A percentile compares a stretch with the other conserved stretches of the same genome.
These are phyloP conservation scores for Colletotrichum tropicicola DNA, from an alignment of 2,329 filamentous ascomycete genomes.

Conservation along the genomic window DNA sequence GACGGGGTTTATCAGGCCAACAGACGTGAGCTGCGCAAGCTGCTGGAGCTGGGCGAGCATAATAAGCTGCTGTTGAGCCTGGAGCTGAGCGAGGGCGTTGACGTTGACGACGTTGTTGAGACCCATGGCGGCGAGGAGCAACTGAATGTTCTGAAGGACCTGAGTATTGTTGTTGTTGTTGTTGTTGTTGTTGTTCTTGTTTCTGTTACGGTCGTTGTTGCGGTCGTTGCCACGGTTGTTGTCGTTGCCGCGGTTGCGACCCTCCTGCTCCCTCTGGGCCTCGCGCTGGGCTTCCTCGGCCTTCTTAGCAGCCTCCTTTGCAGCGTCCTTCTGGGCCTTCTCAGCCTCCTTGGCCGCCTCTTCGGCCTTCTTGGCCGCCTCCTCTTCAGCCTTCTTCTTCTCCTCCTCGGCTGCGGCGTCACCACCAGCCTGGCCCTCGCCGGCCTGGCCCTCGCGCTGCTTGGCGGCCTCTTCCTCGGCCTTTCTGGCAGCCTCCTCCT, in stretches of 20 bases:
- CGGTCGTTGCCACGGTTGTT: conserved; percentile 35
- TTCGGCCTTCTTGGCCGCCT: neutral
- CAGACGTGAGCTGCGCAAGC: conserved; percentile 35
- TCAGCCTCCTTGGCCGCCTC: conserved; percentile 1
- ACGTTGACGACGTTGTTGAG: conserved; percentile 37
- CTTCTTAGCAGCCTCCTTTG: conserved; percentile 21
- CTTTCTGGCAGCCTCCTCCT: conserved; percentile 11
- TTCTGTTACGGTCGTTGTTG: conserved; percentile 33
- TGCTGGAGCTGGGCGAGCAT: conserved; percentile 38
- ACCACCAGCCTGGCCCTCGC: neutral
- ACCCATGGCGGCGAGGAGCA: conserved; percentile 39
- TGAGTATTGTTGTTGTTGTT: conserved; percentile 19
- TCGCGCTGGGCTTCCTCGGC: conserved; percentile 15
- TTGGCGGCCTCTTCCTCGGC: conserved; percentile 18
- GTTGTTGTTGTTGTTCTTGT: conserved; percentile 34
- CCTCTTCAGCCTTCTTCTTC: conserved; percentile 4
- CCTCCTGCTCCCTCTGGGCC: neutral
- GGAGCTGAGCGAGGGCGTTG: conserved; percentile 37
- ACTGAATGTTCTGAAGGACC: conserved; percentile 33
- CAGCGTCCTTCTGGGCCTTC: conserved; percentile 2
- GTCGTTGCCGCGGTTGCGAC: neutral
- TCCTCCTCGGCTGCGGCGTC: conserved; percentile 12
- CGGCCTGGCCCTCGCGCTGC: neutral
- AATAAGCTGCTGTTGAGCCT: conserved; percentile 37
- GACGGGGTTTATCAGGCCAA: conserved; percentile 34